phyloP scores from a whole-genome alignment of 208 protist genomes.

The Leishmania mexicana region DNA sequence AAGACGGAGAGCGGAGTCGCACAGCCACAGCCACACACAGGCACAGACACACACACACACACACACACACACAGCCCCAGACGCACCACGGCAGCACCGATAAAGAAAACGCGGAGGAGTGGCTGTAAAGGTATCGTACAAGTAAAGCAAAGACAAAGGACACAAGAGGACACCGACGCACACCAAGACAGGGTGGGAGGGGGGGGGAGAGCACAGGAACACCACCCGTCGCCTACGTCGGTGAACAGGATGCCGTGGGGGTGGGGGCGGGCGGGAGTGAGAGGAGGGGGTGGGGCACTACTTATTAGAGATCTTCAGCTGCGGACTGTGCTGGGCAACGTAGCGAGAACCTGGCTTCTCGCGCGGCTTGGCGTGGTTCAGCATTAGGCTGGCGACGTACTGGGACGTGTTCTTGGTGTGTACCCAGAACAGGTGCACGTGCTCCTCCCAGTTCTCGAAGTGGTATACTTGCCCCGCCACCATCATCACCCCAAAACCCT shows the following conservation, averaged over 20 bases:
- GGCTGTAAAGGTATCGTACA: not conserved
- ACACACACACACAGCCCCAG: not conserved
- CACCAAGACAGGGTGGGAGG: not conserved
- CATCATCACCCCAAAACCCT: constrained; percentile 59
- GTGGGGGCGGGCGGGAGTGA: not conserved
- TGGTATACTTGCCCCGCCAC: constrained; percentile 36
- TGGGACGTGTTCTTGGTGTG: constrained; percentile 45
- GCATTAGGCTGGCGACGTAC: constrained; percentile 56
- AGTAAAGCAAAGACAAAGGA: not conserved
- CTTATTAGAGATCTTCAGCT: constrained; percentile 56
- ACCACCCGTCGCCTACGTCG: not conserved
- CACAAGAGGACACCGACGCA: not conserved
- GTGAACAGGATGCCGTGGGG: not conserved
- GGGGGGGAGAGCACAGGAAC: not conserved
- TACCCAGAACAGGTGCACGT: constrained; percentile 50
- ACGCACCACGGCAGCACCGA: not conserved
- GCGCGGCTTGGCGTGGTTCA: constrained; percentile 62
- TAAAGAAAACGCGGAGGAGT: not conserved
- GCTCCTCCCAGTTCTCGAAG: constrained; percentile 56
- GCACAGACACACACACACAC: not conserved
- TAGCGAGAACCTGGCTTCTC: constrained; percentile 75
- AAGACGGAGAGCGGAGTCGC: too few species aligned
- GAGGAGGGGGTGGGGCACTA: constrained; percentile 2
- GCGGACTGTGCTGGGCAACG: constrained; percentile 61
- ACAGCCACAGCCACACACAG: not conserved